Evolutionary conservation across 768 basidiomycete species (phyloP), one percentile per base, ranked within the genome.

Genomic region (Hericium coralloides): DNA sequence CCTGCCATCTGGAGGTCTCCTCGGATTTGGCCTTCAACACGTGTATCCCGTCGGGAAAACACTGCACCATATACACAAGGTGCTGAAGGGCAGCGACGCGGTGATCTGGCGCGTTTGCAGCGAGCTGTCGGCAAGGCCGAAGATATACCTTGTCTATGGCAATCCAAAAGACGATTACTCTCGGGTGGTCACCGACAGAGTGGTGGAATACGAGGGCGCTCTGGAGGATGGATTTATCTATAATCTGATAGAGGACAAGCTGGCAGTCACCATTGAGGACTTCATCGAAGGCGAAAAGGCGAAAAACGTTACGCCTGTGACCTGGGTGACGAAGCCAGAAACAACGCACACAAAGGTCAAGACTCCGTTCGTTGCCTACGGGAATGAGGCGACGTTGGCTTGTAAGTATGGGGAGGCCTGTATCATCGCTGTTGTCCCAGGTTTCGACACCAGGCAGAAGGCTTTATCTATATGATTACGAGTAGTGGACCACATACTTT

Each of bases 1-100:
- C 22, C 47, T 58, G 20, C 45, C 57, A 7, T 17, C 38, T 1
- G 57, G 57, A 15, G 52, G 43, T 18, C 17, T 41, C 2, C 56
- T 57, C 15, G 56, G 51, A 4, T 57, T 57, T 37, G 51, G 51
- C 8, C n/a, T 57, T 6, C 52, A 45, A 23, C 57, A 58, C 47
- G 47, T 53, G 2, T 58, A 58, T 22, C 52, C 26, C 18, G 31
- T 53, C 20, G 23, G 49, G 22, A n/a, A 49, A 4, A 18, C 17
- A 15, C 52, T 58, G 9, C 5, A 22, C 7, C 45, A 53, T 37
- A 9, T 58, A 12, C 45, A 47, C 15, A 31, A n/a, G 15, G 10
- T 53, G 45, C 38, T 58, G 31, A 58, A 58, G 45, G 52, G 52
- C 2, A 48, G 43, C 47, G 57, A 58, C 22, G 57, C 43, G 3